These are phyloP conservation scores for Fusarium poae DNA, from an alignment of 2,329 filamentous ascomycete genomes.

Conservation along the genomic window DNA sequence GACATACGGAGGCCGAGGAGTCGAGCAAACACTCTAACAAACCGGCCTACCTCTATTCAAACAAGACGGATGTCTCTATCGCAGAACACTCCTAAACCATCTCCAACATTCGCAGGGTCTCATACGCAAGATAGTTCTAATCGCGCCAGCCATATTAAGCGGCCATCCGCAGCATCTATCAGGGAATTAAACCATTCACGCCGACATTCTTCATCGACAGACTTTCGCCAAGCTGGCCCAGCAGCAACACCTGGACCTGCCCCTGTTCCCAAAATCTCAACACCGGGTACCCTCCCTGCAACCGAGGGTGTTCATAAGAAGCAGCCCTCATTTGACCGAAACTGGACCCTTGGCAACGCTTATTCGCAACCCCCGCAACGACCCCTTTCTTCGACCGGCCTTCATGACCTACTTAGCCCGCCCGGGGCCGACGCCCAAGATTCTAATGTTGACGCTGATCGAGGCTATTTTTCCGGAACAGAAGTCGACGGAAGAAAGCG, in stretches of 20 bases:
- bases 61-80: conserved; percentile 63
- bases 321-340: conserved; percentile 76
- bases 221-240: conserved; percentile 66
- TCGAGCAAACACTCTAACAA: conserved; percentile 70
- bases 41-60: conserved; percentile 62
- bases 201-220: conserved; percentile 84
- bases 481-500: conserved; percentile 82
- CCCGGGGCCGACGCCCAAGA: conserved; percentile 60
- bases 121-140: conserved; percentile 61
- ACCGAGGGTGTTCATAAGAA: conserved; percentile 67
- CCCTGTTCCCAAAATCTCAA: conserved; percentile 57
- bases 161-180: conserved; percentile 84
- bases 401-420: conserved; percentile 59
- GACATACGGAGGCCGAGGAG: conserved; percentile 64
- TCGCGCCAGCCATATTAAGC: conserved; percentile 64
- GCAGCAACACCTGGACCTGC: conserved; percentile 39
- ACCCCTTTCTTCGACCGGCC: conserved; percentile 66
- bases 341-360: conserved; percentile 74
- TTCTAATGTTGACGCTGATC: conserved; percentile 75
- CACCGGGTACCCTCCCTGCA: conserved; percentile 59
- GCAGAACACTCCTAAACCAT: conserved; percentile 61
- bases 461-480: conserved; percentile 93
- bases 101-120: conserved; percentile 60
- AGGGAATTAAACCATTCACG: conserved; percentile 86
- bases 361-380: conserved; percentile 57